Evolutionary conservation across 805 yeast genomes (phyloP), one percentile per base, ranked within the genome.

Genomic region (Metschnikowia gelsemii): DNA sequence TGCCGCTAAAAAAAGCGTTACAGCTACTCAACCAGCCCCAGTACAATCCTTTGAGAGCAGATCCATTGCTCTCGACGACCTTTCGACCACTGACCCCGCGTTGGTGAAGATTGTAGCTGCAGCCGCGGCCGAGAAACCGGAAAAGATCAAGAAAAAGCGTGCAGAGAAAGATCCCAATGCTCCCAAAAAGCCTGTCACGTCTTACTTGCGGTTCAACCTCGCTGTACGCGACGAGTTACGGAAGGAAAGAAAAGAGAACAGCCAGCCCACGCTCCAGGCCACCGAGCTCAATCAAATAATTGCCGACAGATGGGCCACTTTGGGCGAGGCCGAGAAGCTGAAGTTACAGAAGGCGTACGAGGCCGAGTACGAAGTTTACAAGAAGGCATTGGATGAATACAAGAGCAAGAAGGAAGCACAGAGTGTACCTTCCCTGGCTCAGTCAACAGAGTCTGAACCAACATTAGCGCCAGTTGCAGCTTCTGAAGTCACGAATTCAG

Each of bases 121-220:
- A 6, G 30, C 32, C 16, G 31, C 36, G 7, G 33, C 30, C 17
- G 47, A 26, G 17, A 35, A 35, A 35, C 14, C 41, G 17, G 43
- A 40, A n/a, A 40, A 40, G 35, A 43, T 37, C 43, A 82, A 78
- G 65, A 79, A 76, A 55, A 70, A 67, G 55, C 73, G 71, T 55
- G 68, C 61, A 27, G 72, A 66, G 39, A 72, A 66, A 54, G 98
- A 91, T 64, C 97, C 97, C 38, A 83, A 86, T 57, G 96, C 96
- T 32, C 99, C 99, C 45, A 88, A 87, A 73, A 89, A 89, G 58
- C 98, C 99, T 12, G 72, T 87, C 57, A 89, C 96, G 17, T 84
- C 87, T 32, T 90, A 81, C 69, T 86, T 91, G 63, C 72, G 73
- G 30, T 91, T 80, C 64, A 80, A 87, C 39, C 82, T 84, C 50